phyloP scores from a whole-genome alignment of 129 eudicot genomes.

The Heracleum sosnowskyi region DNA sequence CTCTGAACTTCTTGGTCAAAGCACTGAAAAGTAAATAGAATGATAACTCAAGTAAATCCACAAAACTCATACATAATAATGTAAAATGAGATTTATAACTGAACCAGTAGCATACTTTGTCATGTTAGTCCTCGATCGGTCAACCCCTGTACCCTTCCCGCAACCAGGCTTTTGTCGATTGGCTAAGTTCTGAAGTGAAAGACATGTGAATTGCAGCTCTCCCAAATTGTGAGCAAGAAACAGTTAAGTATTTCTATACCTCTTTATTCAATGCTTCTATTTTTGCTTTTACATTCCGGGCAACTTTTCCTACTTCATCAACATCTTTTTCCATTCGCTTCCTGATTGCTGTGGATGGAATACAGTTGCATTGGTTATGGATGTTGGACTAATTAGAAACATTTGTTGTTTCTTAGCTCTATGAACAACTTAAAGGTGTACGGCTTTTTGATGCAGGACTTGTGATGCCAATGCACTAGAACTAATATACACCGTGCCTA shows the following conservation, averaged over 20 bases:
- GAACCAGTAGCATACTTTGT: conserved; percentile 40
- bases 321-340: conserved; percentile 94
- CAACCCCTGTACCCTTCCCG: conserved; percentile 89
- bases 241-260: conserved; percentile 31
- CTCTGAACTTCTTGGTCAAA: conserved; percentile 77
- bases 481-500: not conserved
- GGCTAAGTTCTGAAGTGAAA: conserved; percentile 49
- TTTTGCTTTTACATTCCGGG: conserved; percentile 72
- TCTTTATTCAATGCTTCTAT: conserved; percentile 67
- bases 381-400: not conserved
- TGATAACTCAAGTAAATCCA: not conserved
- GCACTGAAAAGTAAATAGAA: conserved; percentile 37
- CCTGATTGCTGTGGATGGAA: conserved; percentile 63
- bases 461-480: not conserved
- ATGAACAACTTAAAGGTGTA: not conserved
- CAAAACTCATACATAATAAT: not conserved
- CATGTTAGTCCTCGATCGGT: conserved; percentile 77
- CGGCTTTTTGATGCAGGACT: not conserved
- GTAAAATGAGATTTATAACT: not conserved
- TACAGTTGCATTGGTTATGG: not conserved
- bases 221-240: not conserved
- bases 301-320: conserved; percentile 90
- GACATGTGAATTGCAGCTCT: conserved; percentile 10
- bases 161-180: conserved; percentile 87
- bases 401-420: not conserved